Evolutionary conservation across 2,329 filamentous ascomycete genomes (phyloP).

Genomic region (Chrysoporthe austroafricana): DNA sequence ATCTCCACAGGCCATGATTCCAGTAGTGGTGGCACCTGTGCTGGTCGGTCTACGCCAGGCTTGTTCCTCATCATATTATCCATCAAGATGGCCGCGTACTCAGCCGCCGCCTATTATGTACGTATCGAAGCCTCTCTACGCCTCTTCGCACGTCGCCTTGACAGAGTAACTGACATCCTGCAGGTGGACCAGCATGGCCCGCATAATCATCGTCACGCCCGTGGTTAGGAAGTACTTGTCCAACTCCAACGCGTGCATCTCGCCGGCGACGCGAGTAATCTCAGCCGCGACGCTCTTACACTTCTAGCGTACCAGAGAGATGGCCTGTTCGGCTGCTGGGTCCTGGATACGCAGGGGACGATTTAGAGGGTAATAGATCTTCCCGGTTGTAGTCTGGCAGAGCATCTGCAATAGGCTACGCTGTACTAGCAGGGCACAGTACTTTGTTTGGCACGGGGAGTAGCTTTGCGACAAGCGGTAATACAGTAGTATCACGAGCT

Average conservation of each 20-base stretch:
- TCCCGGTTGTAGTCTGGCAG: constrained; percentile 88
- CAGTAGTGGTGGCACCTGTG: neutral
- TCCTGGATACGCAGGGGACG: constrained; percentile 58
- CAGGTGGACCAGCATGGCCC: constrained; percentile 91
- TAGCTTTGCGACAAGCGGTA: too few relatives aligned
- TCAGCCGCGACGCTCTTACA: constrained; percentile 83
- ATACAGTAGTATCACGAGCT: too few relatives aligned
- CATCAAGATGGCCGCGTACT: constrained; percentile 94
- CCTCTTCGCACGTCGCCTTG: constrained; percentile 70
- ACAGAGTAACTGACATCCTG: constrained; percentile 88
- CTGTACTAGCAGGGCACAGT: constrained; percentile 54
- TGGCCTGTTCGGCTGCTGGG: constrained; percentile 49
- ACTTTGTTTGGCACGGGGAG: too few relatives aligned
- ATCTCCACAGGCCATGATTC: constrained; percentile 9
- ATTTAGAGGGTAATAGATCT: constrained; percentile 88
- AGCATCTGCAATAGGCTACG: constrained; percentile 91
- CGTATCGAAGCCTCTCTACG: constrained; percentile 80
- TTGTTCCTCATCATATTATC: constrained; percentile 46
- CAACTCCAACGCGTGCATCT: constrained; percentile 72
- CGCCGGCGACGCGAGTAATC: constrained; percentile 82
- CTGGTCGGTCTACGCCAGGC: constrained; percentile 7
- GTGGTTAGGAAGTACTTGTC: constrained; percentile 85
- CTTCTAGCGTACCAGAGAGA: constrained; percentile 63
- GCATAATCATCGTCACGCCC: constrained; percentile 86
- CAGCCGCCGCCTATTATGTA: constrained; percentile 97